phyloP scores from a whole-genome alignment of 1,284 basidiomycete genomes.

The Trichosporon sp. region DNA sequence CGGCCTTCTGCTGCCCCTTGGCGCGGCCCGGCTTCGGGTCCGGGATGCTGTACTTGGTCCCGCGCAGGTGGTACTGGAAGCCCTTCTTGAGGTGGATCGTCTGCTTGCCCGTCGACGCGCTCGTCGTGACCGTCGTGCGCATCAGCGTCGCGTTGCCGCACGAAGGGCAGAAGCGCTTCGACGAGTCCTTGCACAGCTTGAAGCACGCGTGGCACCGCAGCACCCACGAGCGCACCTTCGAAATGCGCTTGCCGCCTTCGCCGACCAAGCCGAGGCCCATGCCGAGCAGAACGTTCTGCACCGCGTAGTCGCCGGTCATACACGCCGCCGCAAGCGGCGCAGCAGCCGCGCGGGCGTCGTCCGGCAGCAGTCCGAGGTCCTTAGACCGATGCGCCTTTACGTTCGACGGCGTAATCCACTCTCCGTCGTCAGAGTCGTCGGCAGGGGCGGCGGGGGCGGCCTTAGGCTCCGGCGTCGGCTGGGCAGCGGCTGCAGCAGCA shows the following conservation, averaged over 20 bases:
- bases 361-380: conserved; percentile 72
- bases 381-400: conserved; percentile 81
- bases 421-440: conserved; percentile 76
- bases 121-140: conserved; percentile 81
- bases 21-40: conserved; percentile 83
- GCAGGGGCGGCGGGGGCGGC: conserved; percentile 22
- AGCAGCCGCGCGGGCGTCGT: conserved; percentile 25
- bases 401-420: conserved; percentile 96
- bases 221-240: conserved; percentile 91
- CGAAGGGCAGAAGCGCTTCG: conserved; percentile 94
- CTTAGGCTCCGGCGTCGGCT: neutral
- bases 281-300: conserved; percentile 96
- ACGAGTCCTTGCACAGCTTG: conserved; percentile 96
- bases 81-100: conserved; percentile 87
- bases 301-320: conserved; percentile 98
- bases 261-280: conserved; percentile 92
- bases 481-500: neutral
- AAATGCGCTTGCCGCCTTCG: conserved; percentile 82
- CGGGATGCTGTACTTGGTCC: conserved; percentile 90
- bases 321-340: conserved; percentile 60
- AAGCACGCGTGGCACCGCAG: conserved; percentile 97
- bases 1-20: conserved; percentile 72
- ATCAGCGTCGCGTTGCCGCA: conserved; percentile 92
- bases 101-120: conserved; percentile 56
- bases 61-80: conserved; percentile 89